These are phyloP conservation scores for Angophora floribunda DNA, from an alignment of 345 rosid genomes.

Conservation along the genomic window DNA sequence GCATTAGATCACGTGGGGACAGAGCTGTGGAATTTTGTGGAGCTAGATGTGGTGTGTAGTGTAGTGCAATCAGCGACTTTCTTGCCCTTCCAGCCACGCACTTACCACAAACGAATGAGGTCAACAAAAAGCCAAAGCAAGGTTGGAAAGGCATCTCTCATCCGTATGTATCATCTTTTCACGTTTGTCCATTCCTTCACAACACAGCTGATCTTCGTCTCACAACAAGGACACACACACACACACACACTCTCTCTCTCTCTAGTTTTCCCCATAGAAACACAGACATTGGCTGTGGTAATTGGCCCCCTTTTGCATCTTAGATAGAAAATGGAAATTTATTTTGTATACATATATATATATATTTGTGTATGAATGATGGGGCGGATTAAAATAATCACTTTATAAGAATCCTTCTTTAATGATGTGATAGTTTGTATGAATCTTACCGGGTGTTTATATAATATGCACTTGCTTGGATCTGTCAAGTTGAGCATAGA, in stretches of 20 bases:
- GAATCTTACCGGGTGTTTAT: neutral
- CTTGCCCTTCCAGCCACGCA: neutral
- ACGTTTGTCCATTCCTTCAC: neutral
- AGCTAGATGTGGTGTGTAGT: neutral
- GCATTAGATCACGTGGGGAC: neutral
- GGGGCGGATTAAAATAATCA: neutral
- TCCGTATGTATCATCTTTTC: neutral
- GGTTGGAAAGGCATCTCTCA: neutral
- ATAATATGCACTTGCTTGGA: neutral
- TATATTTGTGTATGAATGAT: neutral
- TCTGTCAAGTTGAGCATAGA: neutral
- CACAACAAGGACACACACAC: neutral
- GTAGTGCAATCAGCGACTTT: neutral
- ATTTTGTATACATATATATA: neutral
- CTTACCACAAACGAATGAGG: neutral
- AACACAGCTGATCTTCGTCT: neutral
- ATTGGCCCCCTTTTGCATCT: neutral
- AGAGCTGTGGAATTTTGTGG: neutral
- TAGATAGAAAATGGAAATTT: neutral
- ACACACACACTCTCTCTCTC: no score
- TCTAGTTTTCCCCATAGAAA: no score
- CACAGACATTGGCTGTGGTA: neutral
- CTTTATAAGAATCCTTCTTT: neutral
- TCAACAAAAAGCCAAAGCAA: neutral
- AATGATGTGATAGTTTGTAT: neutral